Evolutionary conservation across 306 rosid species (phyloP), one percentile per base, ranked within the genome.

Genomic region (Senna siamea): DNA sequence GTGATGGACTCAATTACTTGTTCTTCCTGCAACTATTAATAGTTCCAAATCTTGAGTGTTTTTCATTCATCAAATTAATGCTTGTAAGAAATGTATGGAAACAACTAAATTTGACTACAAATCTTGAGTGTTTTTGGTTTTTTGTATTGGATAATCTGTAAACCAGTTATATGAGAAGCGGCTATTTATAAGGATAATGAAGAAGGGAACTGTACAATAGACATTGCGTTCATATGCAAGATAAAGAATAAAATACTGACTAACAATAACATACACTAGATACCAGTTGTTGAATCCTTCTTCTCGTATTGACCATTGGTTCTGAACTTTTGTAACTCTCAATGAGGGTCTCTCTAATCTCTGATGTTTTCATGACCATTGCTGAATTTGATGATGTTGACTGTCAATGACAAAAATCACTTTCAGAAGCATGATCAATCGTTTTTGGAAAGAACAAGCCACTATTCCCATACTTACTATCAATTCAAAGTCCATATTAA

Each of bases 401-500:
- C 82, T 82, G 77, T 55, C 52, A 60, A n/a, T 35, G 44, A 68
- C 14, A 40, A 54, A 37, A 44, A 43, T 52, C 68, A 40, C 34
- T 52, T 72, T 38, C 13, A 66, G 26, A 68, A 77, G 13, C 26
- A 60, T 66, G n/a, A 41, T 56, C 28, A 77, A 30, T 30, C 78
- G 32, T 78, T 85, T 88, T 83, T 23, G 17, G 17, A 34, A n/a
- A 17, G 6, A 26, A 65, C 10, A 47, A 10, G 47, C 32, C 57
- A 37, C 50, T 63, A 37, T 34, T 9, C n/a, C n/a, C 50, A 46
- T 28, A 58, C 81, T 12, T 68, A 87, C 86, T 15, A 14, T 82
- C 44, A 78, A 54, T 57, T 87, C 96, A 38, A 87, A 90, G 69
- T 90, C 92, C 72, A 86, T 70, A 80, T 86, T 86, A 60, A 86